Evolutionary conservation across 1,284 basidiomycete genomes (phyloP).

Genomic region (Apiotrichum sp.): DNA sequence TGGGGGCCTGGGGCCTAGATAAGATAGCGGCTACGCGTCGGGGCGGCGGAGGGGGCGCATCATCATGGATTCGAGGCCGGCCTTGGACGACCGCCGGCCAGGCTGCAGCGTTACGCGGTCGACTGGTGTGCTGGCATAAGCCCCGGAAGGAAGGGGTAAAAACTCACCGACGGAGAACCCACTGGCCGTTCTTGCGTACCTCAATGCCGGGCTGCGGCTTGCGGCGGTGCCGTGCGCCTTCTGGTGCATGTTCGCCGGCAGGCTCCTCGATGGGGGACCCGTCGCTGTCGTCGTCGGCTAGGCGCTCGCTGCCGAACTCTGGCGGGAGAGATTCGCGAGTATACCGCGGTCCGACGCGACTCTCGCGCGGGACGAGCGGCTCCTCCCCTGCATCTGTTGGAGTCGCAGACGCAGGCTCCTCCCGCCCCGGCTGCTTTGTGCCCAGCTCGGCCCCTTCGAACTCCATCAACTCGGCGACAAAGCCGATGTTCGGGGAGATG

Average conservation of each 20-base stretch:
- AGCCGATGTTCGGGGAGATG: slow-evolving; percentile 97
- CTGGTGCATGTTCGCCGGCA: slow-evolving; percentile 22
- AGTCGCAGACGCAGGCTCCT: neutral
- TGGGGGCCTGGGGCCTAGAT: too few relatives aligned
- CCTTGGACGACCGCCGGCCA: slow-evolving; percentile 77
- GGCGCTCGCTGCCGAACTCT: slow-evolving; percentile 10
- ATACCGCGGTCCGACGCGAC: slow-evolving; percentile 53
- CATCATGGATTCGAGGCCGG: slow-evolving; percentile 64
- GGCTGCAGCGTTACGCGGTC: slow-evolving; percentile 79
- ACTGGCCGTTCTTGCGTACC: slow-evolving; percentile 75
- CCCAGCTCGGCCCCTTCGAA: slow-evolving; percentile 87
- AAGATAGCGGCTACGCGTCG: neutral
- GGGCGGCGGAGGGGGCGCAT: neutral
- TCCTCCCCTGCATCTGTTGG: too few relatives aligned
- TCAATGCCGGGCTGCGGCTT: slow-evolving; percentile 47
- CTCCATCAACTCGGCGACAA: slow-evolving; percentile 92
- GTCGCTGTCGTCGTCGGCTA: slow-evolving; percentile 2
- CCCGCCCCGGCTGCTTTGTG: slow-evolving; percentile 56
- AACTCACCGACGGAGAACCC: slow-evolving; percentile 62
- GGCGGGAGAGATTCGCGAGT: slow-evolving; percentile 70
- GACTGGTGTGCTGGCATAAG: slow-evolving; percentile 58
- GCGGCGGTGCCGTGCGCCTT: slow-evolving; percentile 61
- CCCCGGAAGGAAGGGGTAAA: neutral
- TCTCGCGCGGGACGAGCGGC: slow-evolving; percentile 19
- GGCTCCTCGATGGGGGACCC: slow-evolving; percentile 4